Base-by-base conservation (phyloP, 805 yeast species). In the Torulaspora maleeae region DNA sequence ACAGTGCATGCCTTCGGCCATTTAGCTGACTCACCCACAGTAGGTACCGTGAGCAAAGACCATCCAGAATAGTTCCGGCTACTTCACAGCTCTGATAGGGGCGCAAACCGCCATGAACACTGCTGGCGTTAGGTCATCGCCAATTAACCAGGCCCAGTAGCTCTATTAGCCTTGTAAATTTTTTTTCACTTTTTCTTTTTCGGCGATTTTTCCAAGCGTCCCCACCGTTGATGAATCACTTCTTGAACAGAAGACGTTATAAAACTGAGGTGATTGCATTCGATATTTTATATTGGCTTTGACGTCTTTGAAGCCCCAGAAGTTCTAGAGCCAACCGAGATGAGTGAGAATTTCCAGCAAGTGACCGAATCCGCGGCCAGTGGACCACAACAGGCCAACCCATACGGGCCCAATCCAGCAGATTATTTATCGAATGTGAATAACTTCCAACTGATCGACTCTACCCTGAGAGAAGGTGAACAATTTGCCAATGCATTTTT, bases 401-500 rank as follows among this genome's bases (percentile, higher is more conserved):
- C 98, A 53, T 91, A 91, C 61, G 99, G 95, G 13, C 95, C 96
- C 56, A 86, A 91, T 66, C 97, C 98, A 47, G 80, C 87, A 43
- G 99, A 91, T 73, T 90, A 72, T 67, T 70, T 91, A 48, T 87
- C 96, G 24, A 91, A 91, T 65, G 98, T 91, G 28, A 75, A 83
- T 53, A 81, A 78, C 55, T 91, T 90, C 72, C 89, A 91, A 75
- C 69, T 91, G 61, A 91, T 91, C 63, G 99, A 91, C 73, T 86
- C 96, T 28, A 91, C 99, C 4, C 76, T 91, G 47, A 81, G 99
- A 74, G 99, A 91, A 72, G 99, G 99, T 68, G 99, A 91, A 72
- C 99, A 91, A 71, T 91, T 91, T 65, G 97, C 98, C 62, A 91
- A 91, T 64, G 95, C 99, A 3, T 93, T 91, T 70, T 91, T 91